These are phyloP conservation scores for Coemansia biformis DNA, from an alignment of 192 early-diverging fungal species.

Conservation along the genomic window DNA sequence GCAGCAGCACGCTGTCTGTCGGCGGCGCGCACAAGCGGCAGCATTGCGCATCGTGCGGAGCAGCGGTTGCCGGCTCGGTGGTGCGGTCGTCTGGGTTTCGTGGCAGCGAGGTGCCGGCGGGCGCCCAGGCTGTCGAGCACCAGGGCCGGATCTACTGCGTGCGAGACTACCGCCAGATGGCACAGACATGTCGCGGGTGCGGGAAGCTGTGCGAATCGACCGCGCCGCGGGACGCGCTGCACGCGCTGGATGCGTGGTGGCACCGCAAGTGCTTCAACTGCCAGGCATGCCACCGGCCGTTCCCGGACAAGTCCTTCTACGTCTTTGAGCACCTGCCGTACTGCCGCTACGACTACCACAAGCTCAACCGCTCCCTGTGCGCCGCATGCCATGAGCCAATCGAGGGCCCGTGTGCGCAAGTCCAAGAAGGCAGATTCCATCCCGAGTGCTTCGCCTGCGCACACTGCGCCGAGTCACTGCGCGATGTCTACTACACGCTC, in stretches of 20 bases:
- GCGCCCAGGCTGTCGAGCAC: slow-evolving; percentile 33
- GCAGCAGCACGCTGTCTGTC: slow-evolving; percentile 45
- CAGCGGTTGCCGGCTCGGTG: slow-evolving; percentile 16
- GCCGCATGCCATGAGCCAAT: slow-evolving; percentile 73
- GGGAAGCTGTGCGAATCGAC: slow-evolving; percentile 25
- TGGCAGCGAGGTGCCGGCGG: slow-evolving; percentile 18
- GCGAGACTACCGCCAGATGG: slow-evolving; percentile 21
- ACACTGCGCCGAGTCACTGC: slow-evolving; percentile 35
- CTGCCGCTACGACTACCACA: slow-evolving; percentile 82
- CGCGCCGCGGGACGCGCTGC: slow-evolving; percentile 36
- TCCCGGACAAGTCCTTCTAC: slow-evolving; percentile 71
- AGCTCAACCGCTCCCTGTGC: slow-evolving; percentile 80
- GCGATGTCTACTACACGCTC: slow-evolving; percentile 50
- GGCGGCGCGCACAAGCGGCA: slow-evolving; percentile 11
- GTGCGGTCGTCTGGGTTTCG: slow-evolving; percentile 21
- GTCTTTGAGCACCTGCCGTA: slow-evolving; percentile 82
- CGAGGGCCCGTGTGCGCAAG: slow-evolving; percentile 86
- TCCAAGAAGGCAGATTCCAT: slow-evolving; percentile 81
- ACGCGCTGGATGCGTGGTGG: slow-evolving; percentile 63
- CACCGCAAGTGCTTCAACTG: slow-evolving; percentile 61
- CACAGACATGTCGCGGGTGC: slow-evolving; percentile 25
- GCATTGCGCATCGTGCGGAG: slow-evolving; percentile 35
- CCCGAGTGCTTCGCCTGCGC: slow-evolving; percentile 78
- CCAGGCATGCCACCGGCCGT: slow-evolving; percentile 61
- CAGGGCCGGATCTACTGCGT: slow-evolving; percentile 40